Base-by-base conservation (phyloP, 768 basidiomycete genomes). In the Neoboletus subvelutipes region DNA sequence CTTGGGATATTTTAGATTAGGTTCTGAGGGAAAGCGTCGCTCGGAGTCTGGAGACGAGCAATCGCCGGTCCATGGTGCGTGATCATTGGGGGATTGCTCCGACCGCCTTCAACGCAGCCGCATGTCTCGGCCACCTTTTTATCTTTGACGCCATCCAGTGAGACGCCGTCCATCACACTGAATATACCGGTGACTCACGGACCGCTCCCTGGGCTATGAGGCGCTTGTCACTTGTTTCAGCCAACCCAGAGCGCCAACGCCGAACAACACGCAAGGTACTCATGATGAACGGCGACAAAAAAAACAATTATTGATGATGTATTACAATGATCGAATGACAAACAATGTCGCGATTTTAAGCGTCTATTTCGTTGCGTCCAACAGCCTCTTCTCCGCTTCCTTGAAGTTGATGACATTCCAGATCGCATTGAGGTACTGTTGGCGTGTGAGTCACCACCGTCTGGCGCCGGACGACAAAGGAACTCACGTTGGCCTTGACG, bases 361-460 rank as follows among this genome's bases (percentile, higher is more conserved):
- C 17, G 22, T 54, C 60, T 73, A 71, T 58, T 71, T 68, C 24
- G 67, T 53, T 13, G 74, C 81, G 45, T 78, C 78, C 47, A 67
- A 52, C 52, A 75, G 71, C 59, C 83, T 74, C 59, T 77, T 76
- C 69, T 94, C 92, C 8, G 94, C 96, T 75, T 96, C 92, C 66
- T 91, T 83, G 76, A 94, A 98, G 80, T 97, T 94, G 81, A 98
- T 84, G 57, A 98, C 94, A 63, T 86, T 87, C 94, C 95, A 98
- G 70, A 98, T 94, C 22, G 93, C 93, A 46, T 83, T 84, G 73
- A 98, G 86, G 78, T 98, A 98, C 94, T 94, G 63, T 29, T 4
- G 45, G 42, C 24, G 22, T 11, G 50, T 67, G 45, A 62, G 57
- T 50, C 26, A 45, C 39, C 39, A 22, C 39, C 33, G 22, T 46